Evolutionary conservation across 2,329 filamentous ascomycete genomes (phyloP).

Genomic region (Elsinoe australis): DNA sequence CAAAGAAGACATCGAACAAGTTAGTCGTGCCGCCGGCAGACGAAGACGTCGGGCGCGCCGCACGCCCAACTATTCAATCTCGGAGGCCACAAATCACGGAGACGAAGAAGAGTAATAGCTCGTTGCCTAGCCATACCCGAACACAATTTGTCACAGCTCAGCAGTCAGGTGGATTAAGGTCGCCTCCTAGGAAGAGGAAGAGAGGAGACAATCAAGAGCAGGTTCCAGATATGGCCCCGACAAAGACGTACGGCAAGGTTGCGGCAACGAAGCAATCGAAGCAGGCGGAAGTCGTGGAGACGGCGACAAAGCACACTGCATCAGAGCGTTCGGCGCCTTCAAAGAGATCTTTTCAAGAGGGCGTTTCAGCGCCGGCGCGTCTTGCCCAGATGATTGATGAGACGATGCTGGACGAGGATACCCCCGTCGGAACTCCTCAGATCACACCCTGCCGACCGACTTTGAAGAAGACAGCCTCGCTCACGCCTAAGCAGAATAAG

Average conservation of each 20-base stretch:
- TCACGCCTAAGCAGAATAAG: constrained; percentile 29
- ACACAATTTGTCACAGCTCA: too few relatives aligned
- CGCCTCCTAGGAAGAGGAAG: constrained; percentile 14
- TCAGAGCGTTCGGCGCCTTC: too few relatives aligned
- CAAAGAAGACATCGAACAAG: neutral
- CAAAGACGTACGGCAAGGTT: neutral
- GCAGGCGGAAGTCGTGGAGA: neutral
- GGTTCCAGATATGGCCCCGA: neutral
- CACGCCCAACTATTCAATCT: too few relatives aligned
- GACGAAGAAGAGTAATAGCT: too few relatives aligned
- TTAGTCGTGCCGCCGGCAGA: neutral
- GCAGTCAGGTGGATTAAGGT: too few relatives aligned
- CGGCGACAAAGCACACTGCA: too few relatives aligned
- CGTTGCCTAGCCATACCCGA: too few relatives aligned
- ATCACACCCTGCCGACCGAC: neutral
- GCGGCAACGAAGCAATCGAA: neutral
- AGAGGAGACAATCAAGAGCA: neutral
- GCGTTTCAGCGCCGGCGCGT: constrained; percentile 27
- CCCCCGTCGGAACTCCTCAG: constrained; percentile 20
- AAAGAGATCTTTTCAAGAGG: too few relatives aligned
- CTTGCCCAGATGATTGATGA: constrained; percentile 27
- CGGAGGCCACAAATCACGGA: too few relatives aligned
- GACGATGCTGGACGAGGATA: constrained; percentile 16
- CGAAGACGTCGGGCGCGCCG: too few relatives aligned
- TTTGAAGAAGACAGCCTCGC: constrained; percentile 7